phyloP scores from a whole-genome alignment of 371 early-diverging fungal species.

The Mucor racemosus region DNA sequence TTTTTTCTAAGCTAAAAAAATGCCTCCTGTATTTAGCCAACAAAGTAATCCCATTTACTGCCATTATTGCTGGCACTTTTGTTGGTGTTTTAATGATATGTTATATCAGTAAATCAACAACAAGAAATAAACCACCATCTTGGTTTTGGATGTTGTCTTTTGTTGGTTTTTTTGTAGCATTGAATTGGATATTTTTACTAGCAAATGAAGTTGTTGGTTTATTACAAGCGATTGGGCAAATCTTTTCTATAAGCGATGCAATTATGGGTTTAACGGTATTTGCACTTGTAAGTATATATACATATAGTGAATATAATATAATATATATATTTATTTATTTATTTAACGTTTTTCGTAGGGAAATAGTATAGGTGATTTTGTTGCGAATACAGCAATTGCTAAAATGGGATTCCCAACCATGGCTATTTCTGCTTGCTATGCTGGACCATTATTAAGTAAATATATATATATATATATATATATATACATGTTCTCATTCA shows the following conservation, averaged over 20 bases:
- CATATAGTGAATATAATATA: neutral
- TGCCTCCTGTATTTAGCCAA: slow-evolving; percentile 27
- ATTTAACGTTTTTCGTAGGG: slow-evolving; percentile 50
- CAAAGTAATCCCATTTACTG: slow-evolving; percentile 22
- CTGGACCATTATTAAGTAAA: slow-evolving; percentile 77
- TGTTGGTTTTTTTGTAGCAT: slow-evolving; percentile 72
- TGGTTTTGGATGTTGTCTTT: slow-evolving; percentile 60
- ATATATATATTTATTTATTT: too few relatives aligned
- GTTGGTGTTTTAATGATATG: slow-evolving; percentile 30
- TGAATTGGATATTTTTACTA: slow-evolving; percentile 81
- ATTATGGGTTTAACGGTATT: slow-evolving; percentile 85
- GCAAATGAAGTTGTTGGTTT: slow-evolving; percentile 84
- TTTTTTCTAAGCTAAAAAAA: neutral
- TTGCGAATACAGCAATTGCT: slow-evolving; percentile 83
- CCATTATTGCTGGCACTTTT: slow-evolving; percentile 26
- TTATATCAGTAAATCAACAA: slow-evolving; percentile 27
- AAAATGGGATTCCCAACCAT: slow-evolving; percentile 85
- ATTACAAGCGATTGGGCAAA: slow-evolving; percentile 76
- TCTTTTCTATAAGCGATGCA: slow-evolving; percentile 78
- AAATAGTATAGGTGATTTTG: slow-evolving; percentile 84
- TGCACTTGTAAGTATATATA: slow-evolving; percentile 62
- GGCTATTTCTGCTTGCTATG: slow-evolving; percentile 88
- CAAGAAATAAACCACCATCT: slow-evolving; percentile 34
- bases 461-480: neutral
- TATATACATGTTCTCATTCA: too few relatives aligned